phyloP scores from a whole-genome alignment of 768 basidiomycete genomes.

The Hericium alpestre region DNA sequence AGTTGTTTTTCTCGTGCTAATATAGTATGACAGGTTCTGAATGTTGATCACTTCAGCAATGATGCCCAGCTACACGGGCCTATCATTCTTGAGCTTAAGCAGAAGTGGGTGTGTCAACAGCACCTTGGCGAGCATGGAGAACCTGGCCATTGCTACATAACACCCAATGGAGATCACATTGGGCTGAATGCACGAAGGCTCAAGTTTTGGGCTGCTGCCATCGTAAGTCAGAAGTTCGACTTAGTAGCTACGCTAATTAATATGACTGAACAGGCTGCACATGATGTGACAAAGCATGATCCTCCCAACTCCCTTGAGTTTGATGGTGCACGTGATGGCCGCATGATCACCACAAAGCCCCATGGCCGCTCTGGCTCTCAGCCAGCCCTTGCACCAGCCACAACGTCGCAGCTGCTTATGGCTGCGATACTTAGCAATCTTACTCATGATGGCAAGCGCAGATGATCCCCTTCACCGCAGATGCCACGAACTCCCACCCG shows the following conservation, averaged over 20 bases:
- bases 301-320: constrained; percentile 9
- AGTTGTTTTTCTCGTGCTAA: no score
- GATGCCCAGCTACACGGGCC: neutral
- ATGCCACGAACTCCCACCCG: neutral
- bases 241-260: neutral
- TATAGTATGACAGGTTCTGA: no score
- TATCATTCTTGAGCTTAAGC: constrained; percentile 1
- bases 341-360: neutral
- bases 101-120: neutral
- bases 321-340: constrained; percentile 10
- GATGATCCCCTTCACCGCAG: neutral
- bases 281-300: constrained; percentile 3
- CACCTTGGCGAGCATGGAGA: constrained; percentile 4
- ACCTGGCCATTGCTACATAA: neutral
- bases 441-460: neutral
- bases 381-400: neutral
- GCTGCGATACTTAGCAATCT: neutral
- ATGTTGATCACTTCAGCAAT: no score
- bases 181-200: constrained; percentile 8
- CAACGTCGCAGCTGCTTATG: constrained; percentile 1
- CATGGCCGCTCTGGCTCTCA: no score
- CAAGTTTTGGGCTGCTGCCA: constrained; percentile 10
- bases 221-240: no score
- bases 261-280: neutral
- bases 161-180: neutral